Conservation (phyloP, 306 rosid genomes). For the Lathyrus aphaca region DNA sequence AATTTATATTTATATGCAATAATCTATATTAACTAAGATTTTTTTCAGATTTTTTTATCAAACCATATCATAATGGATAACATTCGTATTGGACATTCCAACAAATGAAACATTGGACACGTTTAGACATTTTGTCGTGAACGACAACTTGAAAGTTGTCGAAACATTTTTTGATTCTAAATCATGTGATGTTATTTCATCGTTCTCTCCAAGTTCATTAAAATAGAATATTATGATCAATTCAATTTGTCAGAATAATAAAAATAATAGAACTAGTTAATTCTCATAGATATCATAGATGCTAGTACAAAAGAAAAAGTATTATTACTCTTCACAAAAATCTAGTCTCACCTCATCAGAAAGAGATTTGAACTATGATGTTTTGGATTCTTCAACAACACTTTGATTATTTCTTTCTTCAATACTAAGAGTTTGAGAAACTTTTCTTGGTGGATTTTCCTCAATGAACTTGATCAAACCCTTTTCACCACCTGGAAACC, state of each 20-base stretch:
- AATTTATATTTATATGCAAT: too few relatives aligned
- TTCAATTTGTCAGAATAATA: neutral
- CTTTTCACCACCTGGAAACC: conserved; percentile 94
- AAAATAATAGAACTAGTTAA: neutral
- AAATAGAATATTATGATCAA: neutral
- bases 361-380: conserved; percentile 4
- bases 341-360: neutral
- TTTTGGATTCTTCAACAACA: conserved; percentile 29
- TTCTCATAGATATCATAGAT: conserved; percentile 1
- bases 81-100: neutral
- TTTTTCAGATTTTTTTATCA: too few relatives aligned
- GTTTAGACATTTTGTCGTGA: neutral
- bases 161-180: neutral
- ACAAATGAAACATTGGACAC: neutral
- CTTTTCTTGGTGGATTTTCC: conserved; percentile 63
- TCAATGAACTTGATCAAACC: conserved; percentile 73
- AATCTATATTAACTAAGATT: too few relatives aligned
- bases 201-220: too few relatives aligned
- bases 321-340: neutral
- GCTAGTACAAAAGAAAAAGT: neutral
- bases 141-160: neutral
- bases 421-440: conserved; percentile 2
- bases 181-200: too few relatives aligned
- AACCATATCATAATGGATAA: neutral
- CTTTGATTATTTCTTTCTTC: conserved; percentile 48